Evolutionary conservation across 2,329 filamentous ascomycete genomes (phyloP).

Genomic region (Penicillium sp.): DNA sequence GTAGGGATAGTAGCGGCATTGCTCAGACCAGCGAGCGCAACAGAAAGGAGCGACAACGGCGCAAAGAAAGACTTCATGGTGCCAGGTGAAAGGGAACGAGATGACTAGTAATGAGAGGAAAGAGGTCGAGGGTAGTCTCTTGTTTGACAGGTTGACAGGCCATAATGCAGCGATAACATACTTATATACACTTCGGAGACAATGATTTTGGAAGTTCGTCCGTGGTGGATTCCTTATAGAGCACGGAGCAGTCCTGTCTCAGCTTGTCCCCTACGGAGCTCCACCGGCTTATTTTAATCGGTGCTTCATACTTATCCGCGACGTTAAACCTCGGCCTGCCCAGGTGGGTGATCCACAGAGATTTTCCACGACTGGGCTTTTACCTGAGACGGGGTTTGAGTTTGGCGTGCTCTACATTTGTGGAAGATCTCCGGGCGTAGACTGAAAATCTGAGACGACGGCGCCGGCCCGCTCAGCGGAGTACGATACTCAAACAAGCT

Average conservation of each 20-base stretch:
- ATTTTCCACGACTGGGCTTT: constrained; percentile 17
- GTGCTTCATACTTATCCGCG: not conserved
- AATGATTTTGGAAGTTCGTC: constrained; percentile 2
- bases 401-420: constrained; percentile 3
- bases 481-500: not conserved
- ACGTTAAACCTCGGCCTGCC: not conserved
- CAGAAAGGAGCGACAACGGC: constrained; percentile 21
- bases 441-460: constrained; percentile 10
- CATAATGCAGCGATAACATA: not conserved
- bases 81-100: constrained; percentile 2
- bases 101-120: not conserved
- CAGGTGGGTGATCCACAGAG: not conserved
- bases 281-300: not conserved
- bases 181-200: not conserved
- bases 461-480: not conserved
- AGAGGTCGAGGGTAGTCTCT: not conserved
- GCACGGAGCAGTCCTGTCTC: constrained; percentile 20
- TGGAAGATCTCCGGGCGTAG: constrained; percentile 12
- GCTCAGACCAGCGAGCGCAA: constrained; percentile 21
- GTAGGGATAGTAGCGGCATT: constrained; percentile 23
- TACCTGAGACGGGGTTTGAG: not conserved
- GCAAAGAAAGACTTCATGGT: constrained; percentile 31
- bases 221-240: constrained; percentile 17
- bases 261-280: constrained; percentile 5
- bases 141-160: not conserved